These are phyloP conservation scores for Priceomyces melissophilus DNA, from an alignment of 805 yeast genomes.

Conservation along the genomic window DNA sequence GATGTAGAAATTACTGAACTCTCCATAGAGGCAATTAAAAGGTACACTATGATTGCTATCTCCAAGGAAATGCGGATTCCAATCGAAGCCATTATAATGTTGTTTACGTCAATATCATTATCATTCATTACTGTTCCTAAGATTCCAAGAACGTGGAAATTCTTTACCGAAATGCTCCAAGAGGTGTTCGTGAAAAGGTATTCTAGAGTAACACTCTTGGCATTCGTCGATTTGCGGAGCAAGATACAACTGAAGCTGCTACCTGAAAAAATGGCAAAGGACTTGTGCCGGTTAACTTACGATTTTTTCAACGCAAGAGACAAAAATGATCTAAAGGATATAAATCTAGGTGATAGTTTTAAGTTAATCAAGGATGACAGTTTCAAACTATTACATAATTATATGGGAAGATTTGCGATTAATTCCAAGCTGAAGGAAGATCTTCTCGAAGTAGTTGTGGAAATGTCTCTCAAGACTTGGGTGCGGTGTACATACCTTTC, in stretches of 20 bases:
- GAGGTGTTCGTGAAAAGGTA: slow-evolving; percentile 5
- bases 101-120: slow-evolving; percentile 12
- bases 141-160: slow-evolving; percentile 13
- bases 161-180: slow-evolving; percentile 8
- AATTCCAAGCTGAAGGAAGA: slow-evolving; percentile 19
- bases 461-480: slow-evolving; percentile 30
- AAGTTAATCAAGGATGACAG: slow-evolving; percentile 1
- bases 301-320: not conserved
- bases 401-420: slow-evolving; percentile 36
- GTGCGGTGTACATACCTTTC: slow-evolving; percentile 14
- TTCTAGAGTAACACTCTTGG: not conserved
- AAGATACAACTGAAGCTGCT: slow-evolving; percentile 6
- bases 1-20: slow-evolving; percentile 22
- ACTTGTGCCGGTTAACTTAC: not conserved
- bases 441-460: slow-evolving; percentile 19
- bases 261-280: slow-evolving; percentile 8
- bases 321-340: not conserved
- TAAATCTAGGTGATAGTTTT: not conserved
- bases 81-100: slow-evolving; percentile 12
- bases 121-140: slow-evolving; percentile 15
- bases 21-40: slow-evolving; percentile 18
- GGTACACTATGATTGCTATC: slow-evolving; percentile 15
- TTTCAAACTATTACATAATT: slow-evolving; percentile 16
- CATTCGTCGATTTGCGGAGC: slow-evolving; percentile 1
- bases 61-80: slow-evolving; percentile 15